Evolutionary conservation across 495 filamentous ascomycete species (phyloP).

Genomic region (Penicillium bialowiezense): DNA sequence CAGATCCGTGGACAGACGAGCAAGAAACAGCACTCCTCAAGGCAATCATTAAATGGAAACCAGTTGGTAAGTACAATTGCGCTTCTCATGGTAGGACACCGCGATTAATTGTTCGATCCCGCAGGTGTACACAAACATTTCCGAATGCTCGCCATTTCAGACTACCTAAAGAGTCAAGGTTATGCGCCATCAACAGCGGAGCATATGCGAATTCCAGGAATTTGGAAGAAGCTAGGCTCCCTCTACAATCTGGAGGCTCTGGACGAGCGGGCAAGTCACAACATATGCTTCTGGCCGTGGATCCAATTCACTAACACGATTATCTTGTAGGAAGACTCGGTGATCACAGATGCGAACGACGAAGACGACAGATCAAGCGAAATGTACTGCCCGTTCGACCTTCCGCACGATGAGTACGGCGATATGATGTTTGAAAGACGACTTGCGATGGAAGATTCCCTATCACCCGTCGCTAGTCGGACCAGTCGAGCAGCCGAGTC

Average conservation of each 20-base stretch:
- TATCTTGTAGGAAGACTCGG: slow-evolving; percentile 43
- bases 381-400: slow-evolving; percentile 64
- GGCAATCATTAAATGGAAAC: slow-evolving; percentile 87
- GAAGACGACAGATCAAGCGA: slow-evolving; percentile 55
- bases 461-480: slow-evolving; percentile 54
- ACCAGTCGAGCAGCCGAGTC: slow-evolving; percentile 45
- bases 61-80: slow-evolving; percentile 63
- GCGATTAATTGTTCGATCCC: not conserved
- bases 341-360: slow-evolving; percentile 57
- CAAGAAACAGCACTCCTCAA: slow-evolving; percentile 91
- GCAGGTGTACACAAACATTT: slow-evolving; percentile 97
- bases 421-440: slow-evolving; percentile 69
- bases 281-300: not conserved
- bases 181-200: slow-evolving; percentile 62
- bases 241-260: slow-evolving; percentile 87
- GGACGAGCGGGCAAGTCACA: slow-evolving; percentile 68
- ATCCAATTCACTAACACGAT: slow-evolving; percentile 6
- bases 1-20: slow-evolving; percentile 90
- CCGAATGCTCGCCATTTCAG: slow-evolving; percentile 84
- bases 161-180: slow-evolving; percentile 82
- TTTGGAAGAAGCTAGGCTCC: slow-evolving; percentile 82
- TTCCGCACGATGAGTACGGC: slow-evolving; percentile 76
- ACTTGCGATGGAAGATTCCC: slow-evolving; percentile 56
- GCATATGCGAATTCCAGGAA: slow-evolving; percentile 84
- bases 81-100: not conserved